These are phyloP conservation scores for Haplographium delicatum DNA, from an alignment of 495 filamentous ascomycete species.

Conservation along the genomic window DNA sequence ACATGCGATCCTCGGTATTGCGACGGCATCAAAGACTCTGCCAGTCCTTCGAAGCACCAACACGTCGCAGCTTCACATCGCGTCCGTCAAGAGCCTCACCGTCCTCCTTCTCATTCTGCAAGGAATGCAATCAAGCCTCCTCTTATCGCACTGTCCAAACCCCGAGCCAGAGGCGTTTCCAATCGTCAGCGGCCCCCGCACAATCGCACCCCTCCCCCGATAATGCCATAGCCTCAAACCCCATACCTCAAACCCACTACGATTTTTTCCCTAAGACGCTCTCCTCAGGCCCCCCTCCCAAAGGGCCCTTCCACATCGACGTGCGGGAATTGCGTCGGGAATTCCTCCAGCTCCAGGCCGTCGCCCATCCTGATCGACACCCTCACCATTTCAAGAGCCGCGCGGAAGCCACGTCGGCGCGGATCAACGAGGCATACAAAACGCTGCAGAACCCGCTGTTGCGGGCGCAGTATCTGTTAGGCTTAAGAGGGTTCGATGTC, in stretches of 20 bases:
- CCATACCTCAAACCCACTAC: constrained; percentile 57
- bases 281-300: constrained; percentile 73
- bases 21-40: constrained; percentile 11
- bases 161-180: not conserved
- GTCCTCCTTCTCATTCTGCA: constrained; percentile 1
- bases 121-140: constrained; percentile 1
- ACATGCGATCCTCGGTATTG: constrained; percentile 14
- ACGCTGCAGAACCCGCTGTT: constrained; percentile 70
- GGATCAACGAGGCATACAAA: constrained; percentile 84
- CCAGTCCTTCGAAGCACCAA: constrained; percentile 1
- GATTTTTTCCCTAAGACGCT: constrained; percentile 81
- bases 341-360: constrained; percentile 76
- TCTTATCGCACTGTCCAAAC: not conserved
- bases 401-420: constrained; percentile 67
- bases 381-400: constrained; percentile 44
- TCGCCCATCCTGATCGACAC: constrained; percentile 80
- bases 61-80: constrained; percentile 5
- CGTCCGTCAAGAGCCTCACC: constrained; percentile 2
- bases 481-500: constrained; percentile 67
- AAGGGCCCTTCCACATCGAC: constrained; percentile 70
- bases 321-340: constrained; percentile 64
- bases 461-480: constrained; percentile 79
- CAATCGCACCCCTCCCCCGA: not conserved
- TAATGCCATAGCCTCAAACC: not conserved
- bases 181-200: constrained; percentile 3